phyloP scores from a whole-genome alignment of 1,284 basidiomycete species.

The Ceratorhiza oryzae-sativae region DNA sequence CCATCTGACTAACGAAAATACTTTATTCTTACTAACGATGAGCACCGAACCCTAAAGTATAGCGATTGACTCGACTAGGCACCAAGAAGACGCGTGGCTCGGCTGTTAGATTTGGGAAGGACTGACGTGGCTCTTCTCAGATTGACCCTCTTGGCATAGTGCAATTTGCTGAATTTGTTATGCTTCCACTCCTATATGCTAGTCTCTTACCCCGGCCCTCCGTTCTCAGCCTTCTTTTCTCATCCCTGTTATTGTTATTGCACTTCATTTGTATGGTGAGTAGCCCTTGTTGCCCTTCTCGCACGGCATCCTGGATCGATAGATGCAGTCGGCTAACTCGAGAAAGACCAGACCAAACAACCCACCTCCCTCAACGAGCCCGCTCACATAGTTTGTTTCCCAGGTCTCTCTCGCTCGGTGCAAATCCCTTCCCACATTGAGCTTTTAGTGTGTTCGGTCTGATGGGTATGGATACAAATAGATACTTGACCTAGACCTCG shows the following conservation, averaged over 20 bases:
- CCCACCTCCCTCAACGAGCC: too few relatives aligned
- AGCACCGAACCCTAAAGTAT: not conserved
- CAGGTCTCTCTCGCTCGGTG: too few relatives aligned
- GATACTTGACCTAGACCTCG: too few relatives aligned
- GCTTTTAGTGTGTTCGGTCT: too few relatives aligned
- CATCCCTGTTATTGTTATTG: not conserved
- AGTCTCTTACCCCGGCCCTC: not conserved
- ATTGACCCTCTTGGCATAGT: not conserved
- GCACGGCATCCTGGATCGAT: too few relatives aligned
- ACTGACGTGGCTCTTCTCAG: slow-evolving; percentile 3
- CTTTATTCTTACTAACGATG: not conserved
- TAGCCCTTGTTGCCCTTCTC: too few relatives aligned
- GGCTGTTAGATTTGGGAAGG: not conserved
- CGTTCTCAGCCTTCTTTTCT: not conserved
- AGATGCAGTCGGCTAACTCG: too few relatives aligned
- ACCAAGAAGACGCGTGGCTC: slow-evolving; percentile 12
- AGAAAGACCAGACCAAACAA: too few relatives aligned
- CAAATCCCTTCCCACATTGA: too few relatives aligned
- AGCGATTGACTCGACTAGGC: slow-evolving; percentile 8
- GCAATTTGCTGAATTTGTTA: not conserved
- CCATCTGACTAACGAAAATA: not conserved
- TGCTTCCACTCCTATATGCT: not conserved
- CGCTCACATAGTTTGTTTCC: too few relatives aligned
- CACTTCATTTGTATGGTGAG: not conserved
- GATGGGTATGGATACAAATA: too few relatives aligned